phyloP scores from a whole-genome alignment of 306 rosid genomes.

The Mimosa bimucronata region DNA sequence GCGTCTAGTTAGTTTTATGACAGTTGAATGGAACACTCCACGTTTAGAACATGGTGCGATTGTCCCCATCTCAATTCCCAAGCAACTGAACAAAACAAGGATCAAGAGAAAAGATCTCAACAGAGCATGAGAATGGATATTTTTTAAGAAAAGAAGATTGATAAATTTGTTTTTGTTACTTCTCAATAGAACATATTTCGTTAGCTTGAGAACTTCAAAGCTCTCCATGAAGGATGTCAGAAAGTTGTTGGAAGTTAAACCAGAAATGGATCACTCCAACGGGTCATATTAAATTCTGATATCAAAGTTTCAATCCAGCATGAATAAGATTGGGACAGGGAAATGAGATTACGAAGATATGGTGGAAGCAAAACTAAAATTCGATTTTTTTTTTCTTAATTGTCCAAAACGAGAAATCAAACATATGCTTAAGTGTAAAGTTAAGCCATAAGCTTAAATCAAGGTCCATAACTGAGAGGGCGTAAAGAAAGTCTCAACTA shows the following conservation, averaged over 20 bases:
- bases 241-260: conserved; percentile 39
- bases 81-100: conserved; percentile 22
- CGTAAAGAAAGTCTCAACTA: no score
- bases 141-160: background rate
- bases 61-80: conserved; percentile 41
- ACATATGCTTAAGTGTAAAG: background rate
- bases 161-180: background rate
- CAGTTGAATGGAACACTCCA: conserved; percentile 16
- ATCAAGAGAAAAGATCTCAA: background rate
- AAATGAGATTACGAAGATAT: background rate
- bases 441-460: background rate
- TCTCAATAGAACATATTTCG: background rate
- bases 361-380: background rate
- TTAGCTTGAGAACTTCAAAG: conserved; percentile 28
- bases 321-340: no score
- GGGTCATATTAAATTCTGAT: background rate
- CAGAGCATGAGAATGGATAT: background rate
- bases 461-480: background rate
- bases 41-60: conserved; percentile 35
- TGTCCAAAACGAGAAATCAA: no score
- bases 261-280: conserved; percentile 14
- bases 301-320: background rate
- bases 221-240: conserved; percentile 19
- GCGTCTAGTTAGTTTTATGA: conserved; percentile 33
- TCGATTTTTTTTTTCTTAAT: background rate